Evolutionary conservation across 1,284 basidiomycete species (phyloP).

Genomic region (Schizophyllum commune): DNA sequence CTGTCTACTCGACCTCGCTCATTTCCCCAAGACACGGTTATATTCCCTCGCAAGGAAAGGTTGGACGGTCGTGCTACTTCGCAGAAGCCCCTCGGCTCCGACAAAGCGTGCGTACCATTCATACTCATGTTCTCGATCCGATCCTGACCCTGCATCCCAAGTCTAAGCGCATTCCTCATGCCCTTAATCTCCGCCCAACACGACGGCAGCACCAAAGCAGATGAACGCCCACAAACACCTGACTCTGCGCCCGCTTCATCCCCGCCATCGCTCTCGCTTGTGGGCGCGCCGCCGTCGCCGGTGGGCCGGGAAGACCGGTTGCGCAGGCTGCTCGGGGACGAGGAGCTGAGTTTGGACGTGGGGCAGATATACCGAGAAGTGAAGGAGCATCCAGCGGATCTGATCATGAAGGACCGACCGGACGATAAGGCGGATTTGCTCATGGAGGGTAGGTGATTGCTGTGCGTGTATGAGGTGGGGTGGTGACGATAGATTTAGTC

Average conservation of each 20-base stretch:
- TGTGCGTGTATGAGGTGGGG: not conserved
- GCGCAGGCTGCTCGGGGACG: not conserved
- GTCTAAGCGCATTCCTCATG: not conserved
- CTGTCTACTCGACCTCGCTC: slow-evolving; percentile 8
- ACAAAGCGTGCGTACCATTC: not conserved
- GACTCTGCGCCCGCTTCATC: not conserved
- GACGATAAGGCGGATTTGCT: slow-evolving; percentile 41
- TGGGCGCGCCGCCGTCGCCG: not conserved
- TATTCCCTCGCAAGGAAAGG: not conserved
- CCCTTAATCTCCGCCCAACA: not conserved
- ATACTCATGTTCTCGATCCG: not conserved
- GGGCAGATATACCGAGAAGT: slow-evolving; percentile 17
- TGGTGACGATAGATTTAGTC: slow-evolving; percentile 27
- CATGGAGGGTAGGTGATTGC: slow-evolving; percentile 38
- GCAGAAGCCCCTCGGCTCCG: not conserved
- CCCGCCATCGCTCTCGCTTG: not conserved
- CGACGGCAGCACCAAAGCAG: not conserved
- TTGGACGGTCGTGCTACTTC: not conserved
- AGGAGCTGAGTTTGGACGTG: slow-evolving; percentile 18
- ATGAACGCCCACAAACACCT: not conserved
- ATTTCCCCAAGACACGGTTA: not conserved
- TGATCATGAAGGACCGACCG: slow-evolving; percentile 46
- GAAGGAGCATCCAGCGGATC: slow-evolving; percentile 23
- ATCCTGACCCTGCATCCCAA: not conserved
- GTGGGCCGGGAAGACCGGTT: not conserved